Base-by-base conservation (phyloP, 2,329 filamentous ascomycete genomes). In the Madurella fahalii region DNA sequence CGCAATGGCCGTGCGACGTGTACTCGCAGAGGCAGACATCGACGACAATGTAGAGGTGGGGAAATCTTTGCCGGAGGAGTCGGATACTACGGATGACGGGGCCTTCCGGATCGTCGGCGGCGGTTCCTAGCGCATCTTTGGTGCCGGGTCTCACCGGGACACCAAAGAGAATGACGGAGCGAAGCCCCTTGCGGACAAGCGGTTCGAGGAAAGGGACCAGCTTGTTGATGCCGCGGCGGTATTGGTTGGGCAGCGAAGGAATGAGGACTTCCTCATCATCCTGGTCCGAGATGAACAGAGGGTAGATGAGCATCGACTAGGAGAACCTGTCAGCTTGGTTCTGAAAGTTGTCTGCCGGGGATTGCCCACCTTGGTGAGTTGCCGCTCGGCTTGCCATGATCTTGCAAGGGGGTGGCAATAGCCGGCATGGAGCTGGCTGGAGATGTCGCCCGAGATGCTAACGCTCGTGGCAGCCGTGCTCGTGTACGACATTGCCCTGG, bases 11-110 rank as follows among this genome's bases (percentile, higher is more conserved):
- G 71, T 99, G 94, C 7, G 89, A 94, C 1, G 94, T 99, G 75
- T 99, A 99, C 74, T 99, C 94, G 81, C 94, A 99, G 8, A 99
- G 86, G 69, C 94, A 97, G 55, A 99, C 94, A 69, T 99, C 94
- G 57, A 87, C 85, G 62, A 87, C 86, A 65, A 99, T 90, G 75
- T 95, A 97, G 57, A 99, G 81, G 58, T 90, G 85, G 2, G 94
- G 94, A 72, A 96, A 97, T 40, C 85, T 80, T 61, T 89, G 83
- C 63, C 90, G 87, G 54, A 99, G 80, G 31, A 96, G 80, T 48
- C 87, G 87, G 67, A 97, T 96, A 46, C 84, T 82, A 65, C 85
- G 84, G 64, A 97, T 95, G 49, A 97, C 94, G 16, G 94, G 94
- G 39, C 94, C 94, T 61, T 89, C 80, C 37, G 93, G 92, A 69